Conservation (phyloP, 371 early-diverging fungal species). For the Capillidium rhysosporum region DNA sequence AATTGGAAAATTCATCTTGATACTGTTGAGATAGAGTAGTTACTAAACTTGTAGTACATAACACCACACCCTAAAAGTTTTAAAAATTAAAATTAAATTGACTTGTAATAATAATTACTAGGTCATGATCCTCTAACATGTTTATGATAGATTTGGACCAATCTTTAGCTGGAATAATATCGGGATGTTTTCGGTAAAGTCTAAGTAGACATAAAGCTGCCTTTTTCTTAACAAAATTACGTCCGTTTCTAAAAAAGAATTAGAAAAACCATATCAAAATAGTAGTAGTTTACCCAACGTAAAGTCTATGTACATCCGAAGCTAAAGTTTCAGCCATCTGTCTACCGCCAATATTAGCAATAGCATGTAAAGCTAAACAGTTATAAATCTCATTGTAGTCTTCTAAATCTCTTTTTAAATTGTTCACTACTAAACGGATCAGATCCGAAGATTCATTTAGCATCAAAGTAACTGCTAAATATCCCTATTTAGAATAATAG, state of each 20-base stretch:
- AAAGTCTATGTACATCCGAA: constrained; percentile 58
- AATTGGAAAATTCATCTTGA: constrained; percentile 53
- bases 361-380: constrained; percentile 84
- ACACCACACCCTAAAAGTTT: constrained; percentile 57
- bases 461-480: constrained; percentile 81
- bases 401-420: constrained; percentile 77
- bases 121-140: constrained; percentile 68
- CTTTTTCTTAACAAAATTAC: constrained; percentile 86
- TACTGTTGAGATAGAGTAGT: constrained; percentile 72
- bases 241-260: constrained; percentile 28
- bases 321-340: constrained; percentile 81
- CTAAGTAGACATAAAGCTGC: constrained; percentile 83
- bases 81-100: no score
- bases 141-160: constrained; percentile 71
- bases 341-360: constrained; percentile 81
- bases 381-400: constrained; percentile 71
- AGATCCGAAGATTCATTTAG: constrained; percentile 73
- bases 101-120: constrained; percentile 36
- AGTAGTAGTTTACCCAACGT: constrained; percentile 43
- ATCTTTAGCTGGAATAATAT: constrained; percentile 65
- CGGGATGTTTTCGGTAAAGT: constrained; percentile 74
- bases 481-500: constrained; percentile 39
- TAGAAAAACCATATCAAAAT: constrained; percentile 7
- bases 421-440: constrained; percentile 61
- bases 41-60: constrained; percentile 64